Evolutionary conservation across 2,329 filamentous ascomycete species (phyloP).

Genomic region (Claviceps maximensis): DNA sequence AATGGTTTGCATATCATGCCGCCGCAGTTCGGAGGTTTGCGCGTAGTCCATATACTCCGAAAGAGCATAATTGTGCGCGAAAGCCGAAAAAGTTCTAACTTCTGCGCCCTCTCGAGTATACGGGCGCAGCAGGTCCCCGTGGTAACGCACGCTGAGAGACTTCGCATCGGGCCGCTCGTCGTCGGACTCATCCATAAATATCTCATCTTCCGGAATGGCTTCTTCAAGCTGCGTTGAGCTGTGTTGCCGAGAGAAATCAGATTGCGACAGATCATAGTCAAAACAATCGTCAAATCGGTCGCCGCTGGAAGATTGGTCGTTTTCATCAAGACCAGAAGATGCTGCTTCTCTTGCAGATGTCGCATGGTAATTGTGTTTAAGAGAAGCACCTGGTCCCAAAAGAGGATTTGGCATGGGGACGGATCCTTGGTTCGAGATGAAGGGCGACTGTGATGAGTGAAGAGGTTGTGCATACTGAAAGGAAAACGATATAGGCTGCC

Average conservation of each 20-base stretch:
- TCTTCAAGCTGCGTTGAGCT: background rate
- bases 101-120: constrained; percentile 25
- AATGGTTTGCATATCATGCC: constrained; percentile 65
- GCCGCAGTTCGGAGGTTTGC: constrained; percentile 59
- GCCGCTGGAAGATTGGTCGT: constrained; percentile 6
- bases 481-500: constrained; percentile 6
- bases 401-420: constrained; percentile 11
- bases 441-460: background rate
- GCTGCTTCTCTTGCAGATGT: background rate
- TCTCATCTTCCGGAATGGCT: constrained; percentile 2
- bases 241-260: background rate
- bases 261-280: background rate
- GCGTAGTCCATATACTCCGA: constrained; percentile 54
- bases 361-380: constrained; percentile 1
- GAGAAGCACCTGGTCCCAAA: constrained; percentile 4
- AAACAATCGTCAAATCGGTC: constrained; percentile 3
- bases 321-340: background rate
- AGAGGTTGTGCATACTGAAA: background rate
- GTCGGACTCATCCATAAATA: constrained; percentile 38
- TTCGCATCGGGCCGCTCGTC: constrained; percentile 34
- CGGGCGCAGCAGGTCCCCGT: constrained; percentile 23
- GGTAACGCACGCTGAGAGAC: constrained; percentile 7
- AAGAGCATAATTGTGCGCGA: constrained; percentile 37
- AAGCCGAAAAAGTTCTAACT: constrained; percentile 35
- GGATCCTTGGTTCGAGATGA: constrained; percentile 2